phyloP scores from a whole-genome alignment of 2,329 filamentous ascomycete species.

The Exophiala oligosperma region DNA sequence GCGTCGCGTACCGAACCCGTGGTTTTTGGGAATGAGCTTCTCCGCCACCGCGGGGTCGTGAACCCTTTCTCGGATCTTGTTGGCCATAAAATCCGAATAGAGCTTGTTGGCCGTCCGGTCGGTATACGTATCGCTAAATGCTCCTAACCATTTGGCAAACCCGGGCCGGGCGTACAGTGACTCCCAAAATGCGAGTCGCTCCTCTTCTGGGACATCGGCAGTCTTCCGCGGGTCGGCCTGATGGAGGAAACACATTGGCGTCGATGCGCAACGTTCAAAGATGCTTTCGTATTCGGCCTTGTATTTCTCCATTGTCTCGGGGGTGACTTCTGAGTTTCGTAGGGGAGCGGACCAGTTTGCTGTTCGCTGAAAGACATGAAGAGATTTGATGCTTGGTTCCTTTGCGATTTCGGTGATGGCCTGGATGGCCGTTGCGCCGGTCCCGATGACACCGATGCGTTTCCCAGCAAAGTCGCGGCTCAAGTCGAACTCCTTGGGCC shows the following conservation, averaged over 20 bases:
- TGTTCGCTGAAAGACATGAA: constrained; percentile 38
- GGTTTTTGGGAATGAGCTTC: constrained; percentile 50
- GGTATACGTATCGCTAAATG: constrained; percentile 39
- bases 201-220: constrained; percentile 10
- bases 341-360: constrained; percentile 28
- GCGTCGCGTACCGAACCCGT: constrained; percentile 49
- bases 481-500: constrained; percentile 26
- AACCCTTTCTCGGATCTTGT: constrained; percentile 33
- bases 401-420: constrained; percentile 61
- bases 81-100: constrained; percentile 38
- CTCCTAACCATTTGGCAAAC: constrained; percentile 40
- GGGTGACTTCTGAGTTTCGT: constrained; percentile 11
- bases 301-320: constrained; percentile 23
- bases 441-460: constrained; percentile 46
- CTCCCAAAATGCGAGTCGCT: constrained; percentile 32
- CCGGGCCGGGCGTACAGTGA: constrained; percentile 36
- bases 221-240: constrained; percentile 27
- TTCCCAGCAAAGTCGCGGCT: constrained; percentile 31
- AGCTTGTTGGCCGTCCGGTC: constrained; percentile 41
- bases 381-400: constrained; percentile 21
- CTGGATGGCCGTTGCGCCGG: constrained; percentile 57
- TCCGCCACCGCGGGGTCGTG: constrained; percentile 6
- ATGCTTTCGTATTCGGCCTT: constrained; percentile 38
- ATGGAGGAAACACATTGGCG: constrained; percentile 26
- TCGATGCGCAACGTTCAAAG: constrained; percentile 32